Evolutionary conservation across 306 rosid species (phyloP).

Genomic region (Pachyrhizus erosus): DNA sequence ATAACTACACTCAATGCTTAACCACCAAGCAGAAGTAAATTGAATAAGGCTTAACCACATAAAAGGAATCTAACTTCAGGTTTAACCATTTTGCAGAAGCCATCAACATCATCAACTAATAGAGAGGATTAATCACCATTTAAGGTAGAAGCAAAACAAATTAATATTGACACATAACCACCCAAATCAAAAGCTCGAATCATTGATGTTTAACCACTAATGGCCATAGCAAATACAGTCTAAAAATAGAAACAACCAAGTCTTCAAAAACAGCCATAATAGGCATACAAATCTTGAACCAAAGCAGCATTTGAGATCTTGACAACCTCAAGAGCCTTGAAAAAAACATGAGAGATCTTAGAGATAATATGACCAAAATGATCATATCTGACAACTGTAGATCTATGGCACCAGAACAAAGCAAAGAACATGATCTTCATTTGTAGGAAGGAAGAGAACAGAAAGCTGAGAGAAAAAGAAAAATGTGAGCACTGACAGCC

Average conservation of each 20-base stretch:
- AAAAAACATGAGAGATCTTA: background rate
- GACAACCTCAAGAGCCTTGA: background rate
- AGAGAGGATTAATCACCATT: background rate
- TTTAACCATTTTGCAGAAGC: background rate
- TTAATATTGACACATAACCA: background rate
- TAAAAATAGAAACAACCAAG: background rate
- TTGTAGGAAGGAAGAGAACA: background rate
- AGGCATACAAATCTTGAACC: background rate
- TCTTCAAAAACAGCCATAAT: background rate
- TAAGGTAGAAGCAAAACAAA: background rate
- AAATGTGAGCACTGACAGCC: background rate
- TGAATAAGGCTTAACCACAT: background rate
- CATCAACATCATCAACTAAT: background rate
- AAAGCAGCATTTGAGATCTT: background rate
- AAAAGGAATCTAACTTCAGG: background rate
- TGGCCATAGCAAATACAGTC: background rate
- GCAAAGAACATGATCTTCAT: background rate
- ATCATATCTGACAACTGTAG: background rate
- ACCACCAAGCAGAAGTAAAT: no score
- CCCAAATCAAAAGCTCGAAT: background rate
- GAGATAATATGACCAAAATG: background rate
- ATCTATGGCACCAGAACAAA: background rate
- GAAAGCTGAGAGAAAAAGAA: background rate
- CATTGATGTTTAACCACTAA: background rate
- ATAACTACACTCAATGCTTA: no score